Evolutionary conservation across 345 rosid species (phyloP).

Genomic region (Citrus inodora): DNA sequence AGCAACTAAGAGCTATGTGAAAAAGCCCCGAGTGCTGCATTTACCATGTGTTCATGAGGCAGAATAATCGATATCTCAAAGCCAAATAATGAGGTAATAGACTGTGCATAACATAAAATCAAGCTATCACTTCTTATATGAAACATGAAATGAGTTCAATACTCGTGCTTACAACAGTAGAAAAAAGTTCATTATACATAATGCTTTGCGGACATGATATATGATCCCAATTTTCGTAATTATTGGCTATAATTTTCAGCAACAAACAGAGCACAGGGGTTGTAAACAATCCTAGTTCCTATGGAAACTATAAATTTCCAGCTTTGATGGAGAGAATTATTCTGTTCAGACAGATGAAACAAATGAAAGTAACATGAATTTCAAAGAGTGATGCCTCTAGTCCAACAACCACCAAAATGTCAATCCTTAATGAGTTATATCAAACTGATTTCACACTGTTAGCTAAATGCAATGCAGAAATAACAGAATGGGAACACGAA

Average conservation of each 20-base stretch:
- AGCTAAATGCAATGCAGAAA: neutral
- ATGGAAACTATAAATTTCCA: neutral
- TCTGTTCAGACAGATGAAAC: neutral
- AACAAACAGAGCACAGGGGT: neutral
- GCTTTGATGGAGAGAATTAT: neutral
- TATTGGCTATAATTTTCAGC: neutral
- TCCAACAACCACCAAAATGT: neutral
- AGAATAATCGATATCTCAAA: neutral
- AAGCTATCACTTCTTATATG: neutral
- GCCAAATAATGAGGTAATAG: neutral
- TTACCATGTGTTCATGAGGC: neutral
- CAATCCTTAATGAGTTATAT: neutral
- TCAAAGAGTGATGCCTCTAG: neutral
- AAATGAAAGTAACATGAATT: neutral
- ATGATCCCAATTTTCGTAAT: neutral
- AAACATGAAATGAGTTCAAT: neutral
- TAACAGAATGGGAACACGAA: conserved; percentile 60
- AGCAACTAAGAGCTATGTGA: conserved; percentile 75
- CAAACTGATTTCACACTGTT: neutral
- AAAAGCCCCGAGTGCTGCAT: conserved; percentile 75
- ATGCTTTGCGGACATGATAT: neutral
- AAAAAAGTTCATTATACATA: neutral
- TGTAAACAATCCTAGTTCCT: neutral
- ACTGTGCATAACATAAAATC: neutral
- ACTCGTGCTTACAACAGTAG: neutral